Conservation (phyloP, 73 alveolate species). For the Paramecium sexaurelia region DNA sequence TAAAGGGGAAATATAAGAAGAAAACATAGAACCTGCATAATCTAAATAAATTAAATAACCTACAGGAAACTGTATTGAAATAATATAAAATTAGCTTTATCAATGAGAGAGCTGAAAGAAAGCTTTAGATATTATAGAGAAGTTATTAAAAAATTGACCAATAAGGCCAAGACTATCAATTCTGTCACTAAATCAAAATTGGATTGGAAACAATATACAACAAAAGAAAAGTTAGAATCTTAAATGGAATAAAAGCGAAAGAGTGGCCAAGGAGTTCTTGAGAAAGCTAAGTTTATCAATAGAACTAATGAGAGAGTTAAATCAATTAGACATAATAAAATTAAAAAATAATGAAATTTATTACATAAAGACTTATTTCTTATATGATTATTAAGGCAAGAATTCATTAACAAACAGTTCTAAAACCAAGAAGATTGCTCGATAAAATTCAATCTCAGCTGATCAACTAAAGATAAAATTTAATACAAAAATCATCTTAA, state of each 20-base stretch:
- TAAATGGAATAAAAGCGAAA: too few relatives aligned
- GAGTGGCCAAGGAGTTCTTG: too few relatives aligned
- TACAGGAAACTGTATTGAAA: neutral
- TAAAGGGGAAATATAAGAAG: constrained; percentile 56
- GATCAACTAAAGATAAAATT: neutral
- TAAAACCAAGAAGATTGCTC: neutral
- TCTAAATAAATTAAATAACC: neutral
- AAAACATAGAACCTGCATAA: neutral
- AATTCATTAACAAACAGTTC: neutral
- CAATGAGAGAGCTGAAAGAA: neutral
- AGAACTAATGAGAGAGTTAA: constrained; percentile 7
- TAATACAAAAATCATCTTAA: neutral
- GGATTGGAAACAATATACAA: too few relatives aligned
- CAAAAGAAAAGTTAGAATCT: too few relatives aligned
- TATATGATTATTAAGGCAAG: neutral
- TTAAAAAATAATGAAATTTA: neutral
- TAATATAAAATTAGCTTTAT: neutral
- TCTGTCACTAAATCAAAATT: constrained; percentile 40
- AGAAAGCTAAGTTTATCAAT: neutral
- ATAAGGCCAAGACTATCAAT: constrained; percentile 13
- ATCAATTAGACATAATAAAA: neutral
- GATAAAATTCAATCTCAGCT: neutral
- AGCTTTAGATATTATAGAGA: constrained; percentile 38
- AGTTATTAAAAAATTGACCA: neutral
- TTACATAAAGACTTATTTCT: neutral